Base-by-base conservation (phyloP, 345 rosid species). In the Bretschneidera sinensis region DNA sequence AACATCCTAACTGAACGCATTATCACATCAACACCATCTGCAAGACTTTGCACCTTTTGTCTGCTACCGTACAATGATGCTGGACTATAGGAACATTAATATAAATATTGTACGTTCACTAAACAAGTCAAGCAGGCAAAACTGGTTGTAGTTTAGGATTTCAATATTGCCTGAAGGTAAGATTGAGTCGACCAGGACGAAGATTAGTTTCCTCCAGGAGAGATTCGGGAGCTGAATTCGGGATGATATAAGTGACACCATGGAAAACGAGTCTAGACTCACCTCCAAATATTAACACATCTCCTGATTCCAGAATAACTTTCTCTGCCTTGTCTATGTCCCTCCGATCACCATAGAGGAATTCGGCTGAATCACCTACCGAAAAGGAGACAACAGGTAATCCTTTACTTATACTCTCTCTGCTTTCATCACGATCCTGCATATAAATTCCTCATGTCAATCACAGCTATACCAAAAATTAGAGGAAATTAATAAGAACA, bases 271-370 rank as follows among this genome's bases (percentile, higher is more conserved):
- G 75, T 34, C 89, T 70, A 33, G 89, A 81, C 28, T 54, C 55
- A n/a, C 91, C 89, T 1, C 96, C 94, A 45, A 89, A 86, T 51
- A 79, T 71, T 19, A 79, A 51, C 16, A 81, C 82, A 61, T 86
- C 86, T 45, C 81, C 81, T 0, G 89, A 81, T 56, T 84, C 86
- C 31, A 89, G 24, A 6, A 52, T 1, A 33, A 83, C 50, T 21
- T 48, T 70, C 39, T 66, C 67, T 21, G 88, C 84, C 56, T 64
- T 59, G 6, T 68, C 60, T 20, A 22, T 70, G 11, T 78, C 78
- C 56, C 85, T 81, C 10, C 35, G 34, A 34, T 75, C 82, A 1
- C 83, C 81, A 50, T 68, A 77, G 23, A 75, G 61, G 54, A 88
- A 83, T 49, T 82, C 83, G n/a, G 84, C 86, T 0, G 85, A 59